Conservation (phyloP, 1,139 yeast species). For the Debaryomyces sp. region DNA sequence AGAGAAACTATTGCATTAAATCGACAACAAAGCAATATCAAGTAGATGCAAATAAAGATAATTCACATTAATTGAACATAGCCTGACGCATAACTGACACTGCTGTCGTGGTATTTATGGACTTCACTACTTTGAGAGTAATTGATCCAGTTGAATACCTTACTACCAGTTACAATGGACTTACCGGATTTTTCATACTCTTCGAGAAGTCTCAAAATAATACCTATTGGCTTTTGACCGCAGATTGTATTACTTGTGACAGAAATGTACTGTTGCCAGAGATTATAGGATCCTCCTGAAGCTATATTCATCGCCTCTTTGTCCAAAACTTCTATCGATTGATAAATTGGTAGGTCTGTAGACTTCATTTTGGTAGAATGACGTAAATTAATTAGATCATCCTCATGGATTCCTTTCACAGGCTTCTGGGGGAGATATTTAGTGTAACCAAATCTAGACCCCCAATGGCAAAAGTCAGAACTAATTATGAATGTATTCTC, state of each 20-base stretch:
- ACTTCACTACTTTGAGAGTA: conserved; percentile 79
- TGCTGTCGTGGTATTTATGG: conserved; percentile 55
- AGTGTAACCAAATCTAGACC: conserved; percentile 73
- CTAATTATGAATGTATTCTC: conserved; percentile 75
- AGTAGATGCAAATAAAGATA: not conserved
- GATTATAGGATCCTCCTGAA: conserved; percentile 49
- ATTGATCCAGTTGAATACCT: conserved; percentile 68
- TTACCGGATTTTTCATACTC: conserved; percentile 14
- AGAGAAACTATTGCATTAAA: not conserved
- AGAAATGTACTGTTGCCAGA: conserved; percentile 70
- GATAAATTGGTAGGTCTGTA: conserved; percentile 51
- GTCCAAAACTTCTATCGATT: conserved; percentile 75
- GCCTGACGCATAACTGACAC: conserved; percentile 92
- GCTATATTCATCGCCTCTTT: conserved; percentile 68
- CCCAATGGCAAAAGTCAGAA: conserved; percentile 98
- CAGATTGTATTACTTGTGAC: conserved; percentile 88
- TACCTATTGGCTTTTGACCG: conserved; percentile 82
- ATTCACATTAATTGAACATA: conserved; percentile 36
- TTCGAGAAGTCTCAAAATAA: conserved; percentile 59
- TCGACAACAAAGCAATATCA: not conserved
- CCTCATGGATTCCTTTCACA: conserved; percentile 17
- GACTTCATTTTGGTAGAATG: conserved; percentile 13
- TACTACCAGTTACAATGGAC: conserved; percentile 2
- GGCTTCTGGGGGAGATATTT: conserved; percentile 46
- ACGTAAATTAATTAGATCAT: conserved; percentile 19